Evolutionary conservation across 495 filamentous ascomycete species (phyloP), one percentile per base, ranked within the genome.

Genomic region (Haplographium delicatum): DNA sequence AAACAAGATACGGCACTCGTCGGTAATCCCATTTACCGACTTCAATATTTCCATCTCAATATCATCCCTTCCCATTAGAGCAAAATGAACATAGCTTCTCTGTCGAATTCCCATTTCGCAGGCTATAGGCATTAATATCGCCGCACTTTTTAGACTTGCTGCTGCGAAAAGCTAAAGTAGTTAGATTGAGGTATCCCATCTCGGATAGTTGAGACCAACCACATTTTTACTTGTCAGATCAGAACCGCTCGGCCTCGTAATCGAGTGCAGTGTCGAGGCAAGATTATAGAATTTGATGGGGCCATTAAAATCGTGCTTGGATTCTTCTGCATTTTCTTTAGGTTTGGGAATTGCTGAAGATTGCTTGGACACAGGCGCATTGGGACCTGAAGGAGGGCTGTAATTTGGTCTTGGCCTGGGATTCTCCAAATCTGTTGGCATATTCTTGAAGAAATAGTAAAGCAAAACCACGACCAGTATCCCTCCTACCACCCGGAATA

Each of bases 201-300:
- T 6, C 34, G 16, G 25, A 16, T 11, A 31, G 4, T 26, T 15
- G n/a, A 37, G 33, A 59, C 56, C 2, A 27, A 78, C 67, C 31
- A 69, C 67, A 50, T 65, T 68, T 25, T 67, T 65, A 43, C 41
- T 57, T n/a, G 64, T 53, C 28, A 56, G 34, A 15, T 63, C 58
- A 25, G 56, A 62, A 5, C 70, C 65, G 30, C 50, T 53, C 16
- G 56, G 71, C 51, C 48, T 55, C 34, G 58, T 61, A 38, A 64
- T 65, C 28, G 46, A 65, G 50, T 75, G 71, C 27, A 86, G 65
- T 2, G 75, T 74, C 6, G 57, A 46, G 2, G 71, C 72, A 41
- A 86, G 62, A 22, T 72, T 50, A 53, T 74, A 73, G 56, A 83
- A 82, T 26, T 72, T 71, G 40, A 84, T 72, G 9, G 66, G 65